phyloP scores from a whole-genome alignment of 2,329 filamentous ascomycete genomes.

The Aspergillus caelatus region DNA sequence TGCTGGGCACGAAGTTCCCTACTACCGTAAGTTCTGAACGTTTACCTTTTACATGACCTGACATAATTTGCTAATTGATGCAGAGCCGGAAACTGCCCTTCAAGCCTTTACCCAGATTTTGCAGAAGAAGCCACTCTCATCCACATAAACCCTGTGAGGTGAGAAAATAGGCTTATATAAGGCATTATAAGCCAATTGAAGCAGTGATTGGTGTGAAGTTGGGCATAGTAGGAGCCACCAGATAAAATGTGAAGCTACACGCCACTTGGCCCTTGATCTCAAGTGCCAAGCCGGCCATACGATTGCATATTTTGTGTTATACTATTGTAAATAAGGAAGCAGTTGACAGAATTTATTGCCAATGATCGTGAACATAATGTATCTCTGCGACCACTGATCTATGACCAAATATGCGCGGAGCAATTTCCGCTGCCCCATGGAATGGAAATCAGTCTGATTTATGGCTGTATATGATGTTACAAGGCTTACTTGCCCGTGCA shows the following conservation, averaged over 20 bases:
- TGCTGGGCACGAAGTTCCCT: slow-evolving; percentile 55
- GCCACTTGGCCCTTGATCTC: not conserved
- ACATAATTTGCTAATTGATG: slow-evolving; percentile 1
- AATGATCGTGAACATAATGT: not conserved
- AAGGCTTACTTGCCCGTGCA: too few species aligned
- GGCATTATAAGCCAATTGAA: not conserved
- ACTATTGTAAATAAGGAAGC: not conserved
- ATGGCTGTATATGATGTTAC: too few species aligned
- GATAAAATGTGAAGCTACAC: not conserved
- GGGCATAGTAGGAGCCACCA: not conserved
- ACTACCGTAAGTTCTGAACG: slow-evolving; percentile 47
- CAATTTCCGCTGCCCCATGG: too few species aligned
- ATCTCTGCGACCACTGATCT: not conserved
- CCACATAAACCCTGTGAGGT: slow-evolving; percentile 14
- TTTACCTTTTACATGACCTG: slow-evolving; percentile 16
- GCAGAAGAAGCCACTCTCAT: slow-evolving; percentile 26
- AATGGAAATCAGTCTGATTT: too few species aligned
- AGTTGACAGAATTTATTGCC: not conserved
- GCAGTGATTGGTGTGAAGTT: not conserved
- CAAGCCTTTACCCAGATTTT: slow-evolving; percentile 54
- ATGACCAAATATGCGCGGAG: too few species aligned
- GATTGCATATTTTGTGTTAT: not conserved
- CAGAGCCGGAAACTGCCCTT: slow-evolving; percentile 47
- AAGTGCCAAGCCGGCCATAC: not conserved
- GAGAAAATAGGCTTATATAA: not conserved